phyloP scores from a whole-genome alignment of 225 moss, liverwort and hornwort genomes.

The Neckera pumila region DNA sequence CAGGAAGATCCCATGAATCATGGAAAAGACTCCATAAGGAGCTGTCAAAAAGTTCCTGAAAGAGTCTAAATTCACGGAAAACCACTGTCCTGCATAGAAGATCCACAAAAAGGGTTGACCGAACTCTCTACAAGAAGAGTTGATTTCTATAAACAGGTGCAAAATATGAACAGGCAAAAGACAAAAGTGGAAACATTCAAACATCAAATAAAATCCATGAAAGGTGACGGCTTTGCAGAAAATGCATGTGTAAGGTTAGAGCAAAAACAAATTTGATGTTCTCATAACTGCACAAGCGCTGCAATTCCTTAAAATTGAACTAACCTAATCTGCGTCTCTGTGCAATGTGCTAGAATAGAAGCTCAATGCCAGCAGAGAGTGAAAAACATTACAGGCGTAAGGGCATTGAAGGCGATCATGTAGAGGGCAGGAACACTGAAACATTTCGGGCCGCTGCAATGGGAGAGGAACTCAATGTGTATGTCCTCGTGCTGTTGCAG shows the following conservation, averaged over 20 bases:
- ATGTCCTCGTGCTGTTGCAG: slow-evolving; percentile 41
- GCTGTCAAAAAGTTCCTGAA: neutral
- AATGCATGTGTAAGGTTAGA: neutral
- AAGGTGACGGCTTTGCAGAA: neutral
- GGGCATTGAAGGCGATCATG: neutral
- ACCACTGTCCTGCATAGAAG: neutral
- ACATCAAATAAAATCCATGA: neutral
- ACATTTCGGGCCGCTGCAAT: neutral
- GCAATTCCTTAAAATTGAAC: neutral
- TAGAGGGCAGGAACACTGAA: neutral
- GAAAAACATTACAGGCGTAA: slow-evolving; percentile 15
- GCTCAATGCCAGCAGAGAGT: neutral
- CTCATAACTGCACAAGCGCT: neutral
- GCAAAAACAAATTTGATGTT: neutral
- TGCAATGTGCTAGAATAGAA: neutral
- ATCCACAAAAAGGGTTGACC: neutral
- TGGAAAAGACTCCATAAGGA: neutral
- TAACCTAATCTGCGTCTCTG: neutral
- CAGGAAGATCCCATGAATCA: neutral
- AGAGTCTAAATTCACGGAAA: neutral
- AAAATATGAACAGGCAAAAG: neutral
- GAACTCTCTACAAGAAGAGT: neutral
- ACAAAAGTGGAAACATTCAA: neutral
- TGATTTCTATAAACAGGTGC: neutral
- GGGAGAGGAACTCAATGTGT: slow-evolving; percentile 13